Percentiles rank a stretch among this genome's conserved stretches.
These are phyloP conservation scores for Talaromyces sp. DNA, from an alignment of 2,329 filamentous ascomycete species.

Conservation along the genomic window DNA sequence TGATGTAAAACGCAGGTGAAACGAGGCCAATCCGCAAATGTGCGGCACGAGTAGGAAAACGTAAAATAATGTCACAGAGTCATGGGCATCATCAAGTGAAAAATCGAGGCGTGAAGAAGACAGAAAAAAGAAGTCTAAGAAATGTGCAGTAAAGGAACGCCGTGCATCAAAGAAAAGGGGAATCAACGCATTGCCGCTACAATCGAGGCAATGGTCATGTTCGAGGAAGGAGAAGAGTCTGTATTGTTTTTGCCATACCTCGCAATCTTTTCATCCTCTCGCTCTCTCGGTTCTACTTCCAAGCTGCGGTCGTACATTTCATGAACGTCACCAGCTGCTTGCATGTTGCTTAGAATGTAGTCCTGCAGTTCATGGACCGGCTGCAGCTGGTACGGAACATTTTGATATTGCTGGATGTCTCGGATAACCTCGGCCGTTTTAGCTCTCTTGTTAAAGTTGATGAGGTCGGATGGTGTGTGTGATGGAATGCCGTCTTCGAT, in stretches of 20 bases:
- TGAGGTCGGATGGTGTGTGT: slow-evolving; percentile 90
- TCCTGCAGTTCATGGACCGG: slow-evolving; percentile 89
- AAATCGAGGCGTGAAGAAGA: neutral
- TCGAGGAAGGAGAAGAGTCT: slow-evolving; percentile 25
- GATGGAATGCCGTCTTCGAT: slow-evolving; percentile 98
- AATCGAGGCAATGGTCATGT: slow-evolving; percentile 28
- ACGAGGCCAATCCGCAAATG: slow-evolving; percentile 20
- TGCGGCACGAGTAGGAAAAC: slow-evolving; percentile 21
- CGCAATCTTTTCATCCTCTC: slow-evolving; percentile 99
- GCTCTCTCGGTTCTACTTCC: slow-evolving; percentile 85
- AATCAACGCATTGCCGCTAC: slow-evolving; percentile 29
- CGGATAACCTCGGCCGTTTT: slow-evolving; percentile 98
- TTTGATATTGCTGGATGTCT: slow-evolving; percentile 98
- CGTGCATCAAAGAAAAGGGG: neutral
- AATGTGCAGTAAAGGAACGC: slow-evolving; percentile 6
- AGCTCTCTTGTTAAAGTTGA: slow-evolving; percentile 97
- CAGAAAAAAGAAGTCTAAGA: slow-evolving; percentile 6
- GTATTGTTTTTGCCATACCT: slow-evolving; percentile 60
- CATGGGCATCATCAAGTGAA: neutral
- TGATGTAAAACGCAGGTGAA: slow-evolving; percentile 1
- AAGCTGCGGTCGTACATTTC: slow-evolving; percentile 99
- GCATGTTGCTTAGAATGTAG: slow-evolving; percentile 95
- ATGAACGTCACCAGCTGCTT: slow-evolving; percentile 89
- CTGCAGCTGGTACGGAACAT: slow-evolving; percentile 89
- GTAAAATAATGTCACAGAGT: neutral